Conservation (phyloP, 164 flowering plant genomes). For the grape (Vitis vinifera) region DNA sequence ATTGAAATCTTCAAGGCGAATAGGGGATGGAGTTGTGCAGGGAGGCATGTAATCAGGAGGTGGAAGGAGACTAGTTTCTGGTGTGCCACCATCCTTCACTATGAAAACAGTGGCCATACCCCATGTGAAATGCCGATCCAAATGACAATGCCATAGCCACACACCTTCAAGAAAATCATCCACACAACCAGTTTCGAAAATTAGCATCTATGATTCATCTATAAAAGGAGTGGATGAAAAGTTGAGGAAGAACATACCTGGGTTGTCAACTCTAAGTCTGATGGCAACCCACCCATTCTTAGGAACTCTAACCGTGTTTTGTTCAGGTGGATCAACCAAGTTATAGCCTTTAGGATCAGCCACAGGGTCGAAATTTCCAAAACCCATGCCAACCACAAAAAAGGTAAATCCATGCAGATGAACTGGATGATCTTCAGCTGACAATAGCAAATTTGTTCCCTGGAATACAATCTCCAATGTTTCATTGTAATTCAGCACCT, state of each 20-base stretch:
- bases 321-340: constrained; percentile 13
- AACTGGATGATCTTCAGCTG: constrained; percentile 6
- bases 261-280: constrained; percentile 17
- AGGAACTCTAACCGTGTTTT: constrained; percentile 13
- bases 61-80: no score
- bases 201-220: no score
- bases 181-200: no score
- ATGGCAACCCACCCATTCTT: constrained; percentile 21
- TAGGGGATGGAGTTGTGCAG: no score
- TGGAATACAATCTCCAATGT: constrained; percentile 8
- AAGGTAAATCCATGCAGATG: constrained; percentile 24
- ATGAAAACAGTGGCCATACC: no score
- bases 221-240: no score
- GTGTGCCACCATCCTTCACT: no score
- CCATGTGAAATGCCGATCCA: no score
- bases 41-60: no score
- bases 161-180: no score
- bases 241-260: constrained; percentile 10
- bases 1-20: no score
- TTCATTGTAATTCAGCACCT: background rate
- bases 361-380: constrained; percentile 12
- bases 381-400: constrained; percentile 14
- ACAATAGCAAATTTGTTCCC: background rate
- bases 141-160: no score
- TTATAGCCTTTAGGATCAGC: constrained; percentile 9